phyloP scores from a whole-genome alignment of 2,329 filamentous ascomycete genomes.

The Fusarium udum region DNA sequence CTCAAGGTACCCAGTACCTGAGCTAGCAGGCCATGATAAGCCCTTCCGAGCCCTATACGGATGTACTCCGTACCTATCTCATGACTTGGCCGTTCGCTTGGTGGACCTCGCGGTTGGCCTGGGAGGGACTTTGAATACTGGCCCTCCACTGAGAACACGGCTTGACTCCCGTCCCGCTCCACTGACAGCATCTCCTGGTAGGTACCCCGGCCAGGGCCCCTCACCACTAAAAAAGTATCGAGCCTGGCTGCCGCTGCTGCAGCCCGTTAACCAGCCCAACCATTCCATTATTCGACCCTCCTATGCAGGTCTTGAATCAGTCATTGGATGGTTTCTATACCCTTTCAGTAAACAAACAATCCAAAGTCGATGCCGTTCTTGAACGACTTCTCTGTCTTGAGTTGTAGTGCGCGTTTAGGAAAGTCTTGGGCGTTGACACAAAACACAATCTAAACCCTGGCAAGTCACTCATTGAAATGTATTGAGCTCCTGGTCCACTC shows the following conservation, averaged over 20 bases:
- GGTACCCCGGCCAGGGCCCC: constrained; percentile 3
- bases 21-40: neutral
- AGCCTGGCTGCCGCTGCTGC: constrained; percentile 22
- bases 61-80: constrained; percentile 29
- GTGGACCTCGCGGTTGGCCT: constrained; percentile 26
- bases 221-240: constrained; percentile 20
- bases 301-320: neutral
- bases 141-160: constrained; percentile 30
- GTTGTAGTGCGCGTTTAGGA: constrained; percentile 2
- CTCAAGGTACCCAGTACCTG: constrained; percentile 21
- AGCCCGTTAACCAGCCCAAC: constrained; percentile 21
- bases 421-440: constrained; percentile 10
- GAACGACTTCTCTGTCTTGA: neutral
- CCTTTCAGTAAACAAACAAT: constrained; percentile 1
- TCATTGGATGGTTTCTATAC: constrained; percentile 10
- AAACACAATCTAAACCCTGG: constrained; percentile 8
- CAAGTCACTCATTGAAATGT: constrained; percentile 17
- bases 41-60: neutral
- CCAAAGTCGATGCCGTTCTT: neutral
- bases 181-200: constrained; percentile 35
- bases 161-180: constrained; percentile 34
- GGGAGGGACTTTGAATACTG: constrained; percentile 28
- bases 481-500: constrained; percentile 18
- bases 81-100: constrained; percentile 19
- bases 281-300: constrained; percentile 17